Base-by-base conservation (phyloP, 177 flowering plant genomes). In the Vitis hybrid region DNA sequence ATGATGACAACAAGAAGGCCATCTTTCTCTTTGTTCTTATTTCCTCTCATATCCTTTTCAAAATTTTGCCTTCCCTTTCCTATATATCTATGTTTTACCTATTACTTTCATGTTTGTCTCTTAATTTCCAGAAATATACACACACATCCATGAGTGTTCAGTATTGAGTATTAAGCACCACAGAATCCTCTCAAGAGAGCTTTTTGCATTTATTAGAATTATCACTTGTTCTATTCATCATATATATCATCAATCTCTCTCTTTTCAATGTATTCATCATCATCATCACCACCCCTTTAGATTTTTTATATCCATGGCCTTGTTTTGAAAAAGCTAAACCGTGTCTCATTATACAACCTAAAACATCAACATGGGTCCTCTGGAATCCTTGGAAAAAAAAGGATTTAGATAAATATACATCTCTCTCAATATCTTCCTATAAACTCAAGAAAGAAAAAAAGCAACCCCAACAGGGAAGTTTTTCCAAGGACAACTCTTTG, bases 291-390 rank as follows among this genome's bases (percentile, higher is more conserved):
- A 2, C 46, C 46, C 46, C 46, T 4, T 35, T 4, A n/a, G 19
- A 6, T 12, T 63, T 32, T 27, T 7, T 32, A 4, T 32, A n/a
- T 61, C 13, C 1, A 30, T 67, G 46, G 60, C 13, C 62, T 64
- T 73, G 80, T 46, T 14, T 7, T 30, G 67, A 48, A 72, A 80
- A 81, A 81, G 83, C 75, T 58, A 72, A 78, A 73, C 77, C 75
- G 35, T 78, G 81, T 81, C 83, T 66, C 64, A 70, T 78, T 78
- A 71, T 64, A 49, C 61, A n/a, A 62, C 48, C 27, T 24, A 60
- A 52, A 52, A 65, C 35, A 65, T 16, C 7, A 2, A 50, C 50
- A 52, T 40, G 70, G 68, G 59, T 67, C 77, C 67, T 70, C 7
- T n/a, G 52, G 69, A 65, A 68, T 68, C 69, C 56, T 54, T 13